Evolutionary conservation across 176 grass and related monocot genomes (phyloP).

Genomic region (Avena eriantha): DNA sequence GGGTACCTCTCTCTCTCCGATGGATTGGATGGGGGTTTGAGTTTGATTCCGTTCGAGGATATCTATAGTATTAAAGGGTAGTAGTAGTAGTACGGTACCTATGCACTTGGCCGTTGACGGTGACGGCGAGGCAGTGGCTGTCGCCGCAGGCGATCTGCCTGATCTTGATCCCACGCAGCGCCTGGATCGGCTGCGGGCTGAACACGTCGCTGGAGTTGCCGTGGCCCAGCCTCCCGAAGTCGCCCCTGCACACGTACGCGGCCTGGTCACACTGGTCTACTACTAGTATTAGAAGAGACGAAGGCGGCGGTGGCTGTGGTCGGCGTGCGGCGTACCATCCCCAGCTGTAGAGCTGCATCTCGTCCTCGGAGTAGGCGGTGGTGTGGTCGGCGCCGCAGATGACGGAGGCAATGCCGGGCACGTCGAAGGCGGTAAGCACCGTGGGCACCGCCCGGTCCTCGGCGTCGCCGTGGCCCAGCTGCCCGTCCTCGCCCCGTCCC

Average conservation of each 20-base stretch:
- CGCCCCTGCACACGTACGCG: conserved; percentile 49
- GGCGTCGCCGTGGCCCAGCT: conserved; percentile 79
- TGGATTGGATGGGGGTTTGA: not conserved
- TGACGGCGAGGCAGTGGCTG: conserved; percentile 81
- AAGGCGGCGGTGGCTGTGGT: not conserved
- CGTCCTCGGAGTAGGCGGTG: conserved; percentile 57
- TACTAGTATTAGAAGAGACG: not conserved
- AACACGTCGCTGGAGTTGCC: conserved; percentile 88
- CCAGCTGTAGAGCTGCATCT: conserved; percentile 74
- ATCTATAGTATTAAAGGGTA: not conserved
- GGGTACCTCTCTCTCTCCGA: not conserved
- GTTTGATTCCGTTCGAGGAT: not conserved
- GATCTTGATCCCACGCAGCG: conserved; percentile 62
- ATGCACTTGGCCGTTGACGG: conserved; percentile 57
- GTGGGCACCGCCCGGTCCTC: conserved; percentile 69
- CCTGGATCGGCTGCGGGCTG: conserved; percentile 64
- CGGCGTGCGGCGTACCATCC: conserved; percentile 44
- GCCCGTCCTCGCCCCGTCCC: conserved; percentile 84
- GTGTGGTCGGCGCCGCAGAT: conserved; percentile 84
- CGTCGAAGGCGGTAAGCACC: conserved; percentile 54
- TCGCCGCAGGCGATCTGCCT: conserved; percentile 83
- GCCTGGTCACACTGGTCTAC: not conserved
- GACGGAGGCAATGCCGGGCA: conserved; percentile 53
- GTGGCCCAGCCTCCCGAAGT: conserved; percentile 77
- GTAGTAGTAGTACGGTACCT: conserved; percentile 35